These are phyloP conservation scores for Mucor circinelloides DNA, from an alignment of 371 early-diverging fungal species.

Conservation along the genomic window DNA sequence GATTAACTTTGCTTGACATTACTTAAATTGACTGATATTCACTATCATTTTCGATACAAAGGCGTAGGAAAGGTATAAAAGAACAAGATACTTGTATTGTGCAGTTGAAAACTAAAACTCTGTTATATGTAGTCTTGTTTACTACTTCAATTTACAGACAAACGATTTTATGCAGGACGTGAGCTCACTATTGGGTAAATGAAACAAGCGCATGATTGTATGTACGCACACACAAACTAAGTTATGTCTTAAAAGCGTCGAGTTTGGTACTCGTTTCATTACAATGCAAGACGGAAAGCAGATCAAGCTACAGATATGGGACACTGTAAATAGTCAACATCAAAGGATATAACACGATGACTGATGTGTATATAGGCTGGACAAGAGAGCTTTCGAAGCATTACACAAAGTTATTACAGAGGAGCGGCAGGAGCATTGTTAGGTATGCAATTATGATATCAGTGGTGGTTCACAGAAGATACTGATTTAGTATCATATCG, in stretches of 20 bases:
- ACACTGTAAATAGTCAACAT: conserved; percentile 72
- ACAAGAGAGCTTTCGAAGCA: conserved; percentile 94
- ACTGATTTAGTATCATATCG: neutral
- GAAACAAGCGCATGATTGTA: neutral
- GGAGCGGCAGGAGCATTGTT: conserved; percentile 95
- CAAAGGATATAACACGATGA: conserved; percentile 43
- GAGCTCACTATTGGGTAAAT: conserved; percentile 82
- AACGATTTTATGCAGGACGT: conserved; percentile 81
- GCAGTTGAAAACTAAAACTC: neutral
- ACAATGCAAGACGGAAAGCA: conserved; percentile 72
- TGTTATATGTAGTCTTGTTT: conserved; percentile 66
- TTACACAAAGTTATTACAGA: conserved; percentile 96
- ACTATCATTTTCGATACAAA: conserved; percentile 16
- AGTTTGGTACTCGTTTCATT: conserved; percentile 83
- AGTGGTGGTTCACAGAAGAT: neutral
- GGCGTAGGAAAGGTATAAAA: conserved; percentile 73
- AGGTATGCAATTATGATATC: conserved; percentile 31
- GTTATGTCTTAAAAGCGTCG: conserved; percentile 54
- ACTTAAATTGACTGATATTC: neutral
- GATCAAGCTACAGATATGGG: conserved; percentile 99
- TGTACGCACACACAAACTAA: neutral
- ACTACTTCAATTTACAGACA: conserved; percentile 82
- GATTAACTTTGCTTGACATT: neutral
- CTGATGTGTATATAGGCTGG: conserved; percentile 66
- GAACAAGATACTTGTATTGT: neutral